Evolutionary conservation across 306 rosid genomes (phyloP).

Genomic region (Sophora flavescens): DNA sequence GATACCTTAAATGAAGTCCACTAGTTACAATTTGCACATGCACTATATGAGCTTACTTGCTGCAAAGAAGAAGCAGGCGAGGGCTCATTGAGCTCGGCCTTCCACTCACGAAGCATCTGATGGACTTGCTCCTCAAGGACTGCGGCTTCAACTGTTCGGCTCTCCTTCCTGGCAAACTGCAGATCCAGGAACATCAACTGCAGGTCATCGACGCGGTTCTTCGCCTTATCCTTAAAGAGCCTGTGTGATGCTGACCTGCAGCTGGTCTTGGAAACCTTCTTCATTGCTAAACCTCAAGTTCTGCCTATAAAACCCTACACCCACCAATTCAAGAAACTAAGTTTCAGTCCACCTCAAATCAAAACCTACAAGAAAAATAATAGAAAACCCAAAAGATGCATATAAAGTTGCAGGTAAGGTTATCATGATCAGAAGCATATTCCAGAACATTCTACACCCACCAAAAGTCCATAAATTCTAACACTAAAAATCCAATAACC

Average conservation of each 20-base stretch:
- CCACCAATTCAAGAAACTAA: conserved; percentile 43
- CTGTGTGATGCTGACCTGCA: conserved; percentile 95
- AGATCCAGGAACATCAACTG: conserved; percentile 86
- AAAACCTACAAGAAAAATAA: conserved; percentile 26
- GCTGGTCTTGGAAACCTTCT: conserved; percentile 86
- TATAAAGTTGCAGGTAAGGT: conserved; percentile 31
- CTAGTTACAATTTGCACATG: conserved; percentile 30
- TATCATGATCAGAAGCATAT: conserved; percentile 50
- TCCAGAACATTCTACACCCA: conserved; percentile 35
- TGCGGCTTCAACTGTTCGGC: conserved; percentile 78
- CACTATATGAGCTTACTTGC: conserved; percentile 69
- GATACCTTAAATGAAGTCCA: conserved; percentile 35
- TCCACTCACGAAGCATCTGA: conserved; percentile 99
- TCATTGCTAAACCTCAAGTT: conserved; percentile 64
- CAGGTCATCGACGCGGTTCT: conserved; percentile 95
- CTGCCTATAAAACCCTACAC: conserved; percentile 50
- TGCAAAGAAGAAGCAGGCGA: conserved; percentile 96
- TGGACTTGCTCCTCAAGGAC: conserved; percentile 97
- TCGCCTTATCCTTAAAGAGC: conserved; percentile 95
- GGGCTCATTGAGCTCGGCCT: conserved; percentile 94
- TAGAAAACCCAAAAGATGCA: conserved; percentile 32
- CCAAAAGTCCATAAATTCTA: conserved; percentile 19
- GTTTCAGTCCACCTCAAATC: conserved; percentile 40
- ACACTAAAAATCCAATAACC: conserved; percentile 32
- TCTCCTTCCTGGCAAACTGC: conserved; percentile 97